Evolutionary conservation across 768 basidiomycete genomes (phyloP).

Genomic region (Tremella fuciformis): DNA sequence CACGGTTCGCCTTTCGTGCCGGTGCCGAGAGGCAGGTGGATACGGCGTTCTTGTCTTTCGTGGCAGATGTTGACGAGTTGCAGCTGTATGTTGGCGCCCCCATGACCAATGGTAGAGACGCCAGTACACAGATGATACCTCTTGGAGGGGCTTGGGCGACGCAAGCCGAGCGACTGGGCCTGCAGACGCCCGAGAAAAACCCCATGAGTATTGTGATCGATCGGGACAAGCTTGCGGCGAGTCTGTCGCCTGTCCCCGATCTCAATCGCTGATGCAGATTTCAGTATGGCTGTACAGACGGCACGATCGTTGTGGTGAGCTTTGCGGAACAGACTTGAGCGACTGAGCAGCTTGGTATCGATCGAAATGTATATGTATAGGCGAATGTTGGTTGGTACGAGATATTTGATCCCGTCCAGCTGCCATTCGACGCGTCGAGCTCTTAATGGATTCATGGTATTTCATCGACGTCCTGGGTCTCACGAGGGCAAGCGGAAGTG

Average conservation of each 20-base stretch:
- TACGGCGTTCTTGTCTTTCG: constrained; percentile 14
- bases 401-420: too few relatives aligned
- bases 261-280: background rate
- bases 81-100: constrained; percentile 34
- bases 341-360: constrained; percentile 11
- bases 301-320: constrained; percentile 16
- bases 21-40: constrained; percentile 79
- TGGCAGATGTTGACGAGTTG: background rate
- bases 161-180: constrained; percentile 55
- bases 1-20: constrained; percentile 75
- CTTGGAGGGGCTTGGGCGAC: constrained; percentile 74
- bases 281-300: constrained; percentile 33
- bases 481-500: too few relatives aligned
- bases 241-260: constrained; percentile 1
- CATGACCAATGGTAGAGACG: constrained; percentile 24
- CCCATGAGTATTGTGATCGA: constrained; percentile 92
- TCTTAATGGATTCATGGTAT: too few relatives aligned
- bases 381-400: too few relatives aligned
- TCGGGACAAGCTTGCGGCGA: constrained; percentile 82
- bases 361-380: too few relatives aligned
- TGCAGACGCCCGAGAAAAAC: constrained; percentile 86
- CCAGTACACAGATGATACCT: constrained; percentile 57
- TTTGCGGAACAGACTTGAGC: constrained; percentile 8
- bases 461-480: too few relatives aligned
- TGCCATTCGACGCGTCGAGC: too few relatives aligned